Conservation (phyloP, 2,329 filamentous ascomycete species). For the Fusarium tuaranense region DNA sequence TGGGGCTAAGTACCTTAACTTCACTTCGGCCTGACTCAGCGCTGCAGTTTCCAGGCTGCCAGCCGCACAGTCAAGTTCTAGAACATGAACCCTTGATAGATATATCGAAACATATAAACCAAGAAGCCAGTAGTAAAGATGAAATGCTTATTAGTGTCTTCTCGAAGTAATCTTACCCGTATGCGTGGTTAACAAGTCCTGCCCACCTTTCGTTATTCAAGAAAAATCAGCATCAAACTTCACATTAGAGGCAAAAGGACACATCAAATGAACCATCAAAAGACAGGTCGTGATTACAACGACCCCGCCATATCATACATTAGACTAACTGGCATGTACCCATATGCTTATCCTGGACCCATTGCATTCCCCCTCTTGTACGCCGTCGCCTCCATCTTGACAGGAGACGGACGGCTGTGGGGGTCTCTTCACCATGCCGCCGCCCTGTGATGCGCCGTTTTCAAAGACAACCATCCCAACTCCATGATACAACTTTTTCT, state of each 20-base stretch:
- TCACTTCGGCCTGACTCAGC: conserved; percentile 43
- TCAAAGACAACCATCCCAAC: conserved; percentile 31
- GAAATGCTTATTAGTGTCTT: neutral
- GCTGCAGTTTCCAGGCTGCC: neutral
- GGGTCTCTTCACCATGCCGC: conserved; percentile 11
- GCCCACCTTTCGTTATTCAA: neutral
- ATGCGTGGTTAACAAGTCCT: neutral
- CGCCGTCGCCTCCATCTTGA: neutral
- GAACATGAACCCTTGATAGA: no score
- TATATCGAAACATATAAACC: neutral
- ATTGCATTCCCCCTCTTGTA: conserved; percentile 14
- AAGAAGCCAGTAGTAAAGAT: no score
- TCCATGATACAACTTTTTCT: conserved; percentile 22
- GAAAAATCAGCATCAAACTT: neutral
- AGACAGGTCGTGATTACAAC: conserved; percentile 26
- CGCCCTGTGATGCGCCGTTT: conserved; percentile 21
- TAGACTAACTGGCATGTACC: conserved; percentile 38
- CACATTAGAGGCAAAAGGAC: neutral
- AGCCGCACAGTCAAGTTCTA: neutral
- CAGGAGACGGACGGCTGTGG: conserved; percentile 16
- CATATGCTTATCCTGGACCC: conserved; percentile 36
- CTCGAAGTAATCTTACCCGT: neutral
- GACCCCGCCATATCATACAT: conserved; percentile 43
- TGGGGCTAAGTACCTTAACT: neutral
- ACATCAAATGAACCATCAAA: conserved; percentile 20